Base-by-base conservation (phyloP, 1,284 basidiomycete species). In the Singerocomus rubriflavus region DNA sequence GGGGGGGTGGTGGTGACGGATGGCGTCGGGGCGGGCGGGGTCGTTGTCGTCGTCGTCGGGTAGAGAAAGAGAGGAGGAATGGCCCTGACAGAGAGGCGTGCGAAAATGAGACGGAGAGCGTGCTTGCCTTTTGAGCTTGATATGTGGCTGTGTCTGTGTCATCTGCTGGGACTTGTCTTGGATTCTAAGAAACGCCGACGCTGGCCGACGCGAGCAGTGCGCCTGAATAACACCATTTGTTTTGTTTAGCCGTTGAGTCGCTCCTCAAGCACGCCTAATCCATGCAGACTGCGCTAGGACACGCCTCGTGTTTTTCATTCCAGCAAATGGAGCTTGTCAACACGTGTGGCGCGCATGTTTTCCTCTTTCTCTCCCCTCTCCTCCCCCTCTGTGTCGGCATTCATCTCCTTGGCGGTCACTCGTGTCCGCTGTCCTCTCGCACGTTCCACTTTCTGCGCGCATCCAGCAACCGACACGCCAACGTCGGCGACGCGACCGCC, bases 81-180 rank as follows among this genome's bases (percentile, higher is more conserved):
- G 46, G 61, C 60, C 60, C 39, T 50, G 52, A 14, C 41, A 55
- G 53, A 61, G 48, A 60, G 59, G 65, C 64, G 64, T 66, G 64
- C 41, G 64, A 66, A 68, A 44, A 8, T 35, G 55, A 39, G 47
- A 52, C 10, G 53, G 53, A 21, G 34, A 58, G 53, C 57, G 50
- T 48, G 54, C 52, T 52, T 67, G 62, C 59, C 59, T 64, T 64
- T 65, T 68, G 62, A 64, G 62, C 57, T 37, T 49, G 60, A 55
- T 52, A 6, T 30, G 65, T 64, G 62, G 62, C 62, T 67, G 62
- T 64, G 21, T 21, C 62, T 67, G 62, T 64, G 21, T 21, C 4
- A 21, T 21, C 21, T 21, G 21, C 21, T 21, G 21, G 21, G 21
- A 21, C n/a, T 21, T 21, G 21, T 21, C 21, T 21, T 21, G 21